Conservation (phyloP, 2,329 filamentous ascomycete genomes). For the Capronia americana region DNA sequence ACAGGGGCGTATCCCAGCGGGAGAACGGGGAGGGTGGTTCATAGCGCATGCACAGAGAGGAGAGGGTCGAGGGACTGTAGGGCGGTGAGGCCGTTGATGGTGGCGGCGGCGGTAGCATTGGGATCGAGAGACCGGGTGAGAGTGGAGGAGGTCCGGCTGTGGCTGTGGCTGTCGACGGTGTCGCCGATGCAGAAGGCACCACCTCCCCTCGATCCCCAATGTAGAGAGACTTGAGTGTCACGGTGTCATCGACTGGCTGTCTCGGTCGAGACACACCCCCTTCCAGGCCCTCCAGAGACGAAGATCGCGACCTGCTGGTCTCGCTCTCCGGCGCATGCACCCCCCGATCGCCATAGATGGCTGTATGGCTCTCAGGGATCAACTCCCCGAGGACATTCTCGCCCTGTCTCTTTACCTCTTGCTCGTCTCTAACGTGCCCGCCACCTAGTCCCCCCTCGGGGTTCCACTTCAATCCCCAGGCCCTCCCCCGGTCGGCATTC, state of each 20-base stretch:
- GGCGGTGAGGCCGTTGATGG: conserved; percentile 43
- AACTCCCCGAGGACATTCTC: conserved; percentile 36
- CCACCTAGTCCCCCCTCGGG: conserved; percentile 1
- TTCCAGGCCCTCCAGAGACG: conserved; percentile 28
- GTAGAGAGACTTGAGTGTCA: conserved; percentile 40
- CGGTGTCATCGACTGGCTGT: conserved; percentile 29
- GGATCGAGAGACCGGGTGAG: conserved; percentile 8
- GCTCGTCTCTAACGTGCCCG: neutral
- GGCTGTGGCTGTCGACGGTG: conserved; percentile 2
- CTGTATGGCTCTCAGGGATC: conserved; percentile 40
- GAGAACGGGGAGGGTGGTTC: conserved; percentile 72
- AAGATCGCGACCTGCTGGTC: conserved; percentile 26
- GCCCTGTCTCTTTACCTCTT: conserved; percentile 18
- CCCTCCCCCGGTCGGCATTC: conserved; percentile 37
- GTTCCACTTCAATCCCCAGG: conserved; percentile 22
- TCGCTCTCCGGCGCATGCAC: neutral
- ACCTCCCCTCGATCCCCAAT: conserved; percentile 24
- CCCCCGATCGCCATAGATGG: conserved; percentile 39
- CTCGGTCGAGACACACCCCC: neutral
- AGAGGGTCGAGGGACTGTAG: conserved; percentile 64
- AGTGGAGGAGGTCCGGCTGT: neutral
- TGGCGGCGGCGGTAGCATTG: conserved; percentile 38
- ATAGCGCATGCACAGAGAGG: conserved; percentile 70
- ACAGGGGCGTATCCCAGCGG: conserved; percentile 70
- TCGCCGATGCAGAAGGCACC: neutral